Conservation (phyloP, 306 rosid species). For the Dalbergia oliveri region DNA sequence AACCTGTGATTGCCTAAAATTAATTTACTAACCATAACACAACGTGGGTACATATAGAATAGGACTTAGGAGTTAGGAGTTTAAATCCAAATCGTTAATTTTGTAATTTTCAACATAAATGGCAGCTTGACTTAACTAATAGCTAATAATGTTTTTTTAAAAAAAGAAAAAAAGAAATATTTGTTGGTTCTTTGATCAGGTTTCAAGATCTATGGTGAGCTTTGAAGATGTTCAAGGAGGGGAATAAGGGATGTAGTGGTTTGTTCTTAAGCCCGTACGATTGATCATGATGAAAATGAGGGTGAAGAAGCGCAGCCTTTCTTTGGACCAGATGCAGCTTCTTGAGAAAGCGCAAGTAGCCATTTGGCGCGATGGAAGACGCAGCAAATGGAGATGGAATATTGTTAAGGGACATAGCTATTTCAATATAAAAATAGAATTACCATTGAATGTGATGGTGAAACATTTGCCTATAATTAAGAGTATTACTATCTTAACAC, state of each 20-base stretch:
- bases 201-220: conserved; percentile 69
- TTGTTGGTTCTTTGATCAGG: conserved; percentile 45
- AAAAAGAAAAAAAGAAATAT: too few species aligned
- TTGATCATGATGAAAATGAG: conserved; percentile 57
- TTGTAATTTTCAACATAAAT: too few species aligned
- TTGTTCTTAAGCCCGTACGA: conserved; percentile 43
- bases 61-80: background rate
- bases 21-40: background rate
- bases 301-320: conserved; percentile 75
- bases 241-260: conserved; percentile 48
- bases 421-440: too few species aligned
- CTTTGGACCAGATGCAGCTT: conserved; percentile 68
- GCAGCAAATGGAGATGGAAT: too few species aligned
- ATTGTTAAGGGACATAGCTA: too few species aligned
- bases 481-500: too few species aligned
- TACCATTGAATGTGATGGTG: too few species aligned
- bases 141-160: too few species aligned
- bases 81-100: too few species aligned
- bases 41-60: background rate
- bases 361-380: too few species aligned
- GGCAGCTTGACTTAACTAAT: too few species aligned
- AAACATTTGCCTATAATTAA: too few species aligned
- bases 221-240: conserved; percentile 62
- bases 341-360: conserved; percentile 61
- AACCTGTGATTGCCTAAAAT: background rate